phyloP scores from a whole-genome alignment of 1,139 yeast genomes.

The Scheffersomyces segobiensis region DNA sequence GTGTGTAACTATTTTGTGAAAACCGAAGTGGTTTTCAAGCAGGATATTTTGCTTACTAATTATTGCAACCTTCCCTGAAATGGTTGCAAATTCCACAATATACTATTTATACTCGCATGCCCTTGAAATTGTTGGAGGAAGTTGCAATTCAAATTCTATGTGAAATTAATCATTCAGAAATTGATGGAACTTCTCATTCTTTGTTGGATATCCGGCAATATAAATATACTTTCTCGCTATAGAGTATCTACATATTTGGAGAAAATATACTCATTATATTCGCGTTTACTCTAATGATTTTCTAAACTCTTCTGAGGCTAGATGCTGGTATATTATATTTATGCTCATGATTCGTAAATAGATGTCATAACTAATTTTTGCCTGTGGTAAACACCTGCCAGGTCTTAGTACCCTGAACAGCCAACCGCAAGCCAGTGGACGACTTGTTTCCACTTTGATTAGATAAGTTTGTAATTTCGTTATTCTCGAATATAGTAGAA shows the following conservation, averaged over 20 bases:
- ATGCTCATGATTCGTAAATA: background rate
- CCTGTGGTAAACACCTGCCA: constrained; percentile 10
- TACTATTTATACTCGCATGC: background rate
- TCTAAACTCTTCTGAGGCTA: background rate
- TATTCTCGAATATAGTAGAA: constrained; percentile 8
- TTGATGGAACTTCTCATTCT: too few species aligned
- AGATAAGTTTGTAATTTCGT: constrained; percentile 1
- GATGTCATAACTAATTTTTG: background rate
- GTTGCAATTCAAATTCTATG: too few species aligned
- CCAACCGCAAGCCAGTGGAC: constrained; percentile 1
- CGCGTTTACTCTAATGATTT: background rate
- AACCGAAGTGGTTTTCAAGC: background rate
- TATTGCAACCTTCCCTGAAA: background rate
- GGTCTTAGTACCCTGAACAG: constrained; percentile 7
- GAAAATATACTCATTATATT: too few species aligned
- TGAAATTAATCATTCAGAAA: too few species aligned
- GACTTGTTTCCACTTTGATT: background rate
- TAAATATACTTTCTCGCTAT: too few species aligned
- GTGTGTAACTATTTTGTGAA: background rate
- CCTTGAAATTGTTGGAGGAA: too few species aligned
- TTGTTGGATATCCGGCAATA: too few species aligned
- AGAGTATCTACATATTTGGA: background rate
- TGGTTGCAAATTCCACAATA: background rate
- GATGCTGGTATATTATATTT: background rate
- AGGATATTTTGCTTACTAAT: background rate